Evolutionary conservation across 2,329 filamentous ascomycete genomes (phyloP), one percentile per base, ranked within the genome.

Genomic region (Dendryphion nanum): DNA sequence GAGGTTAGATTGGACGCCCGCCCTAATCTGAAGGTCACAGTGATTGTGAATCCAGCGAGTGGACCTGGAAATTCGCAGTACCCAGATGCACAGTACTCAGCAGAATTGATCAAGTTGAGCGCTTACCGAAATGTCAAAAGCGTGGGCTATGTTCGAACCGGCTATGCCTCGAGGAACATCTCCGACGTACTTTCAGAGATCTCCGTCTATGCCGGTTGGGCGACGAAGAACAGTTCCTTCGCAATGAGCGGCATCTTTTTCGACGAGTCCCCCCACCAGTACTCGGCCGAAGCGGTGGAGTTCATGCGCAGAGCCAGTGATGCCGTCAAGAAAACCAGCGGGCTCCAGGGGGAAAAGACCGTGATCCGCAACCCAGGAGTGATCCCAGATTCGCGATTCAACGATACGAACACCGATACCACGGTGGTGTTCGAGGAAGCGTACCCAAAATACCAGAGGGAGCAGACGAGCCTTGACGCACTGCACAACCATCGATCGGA

Each of bases 121-220:
- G 51, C 56, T n/a, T 60, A 68, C 45, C 52, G 67, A 41, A 78
- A 79, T 57, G 69, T 73, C 35, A 64, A 68, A 19, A 67, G 74
- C 32, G 55, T 79, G 37, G 72, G 68, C 8, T 76, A 75, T 52
- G 73, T 77, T 53, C 60, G 73, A 30, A 72, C 70, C 38, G 74
- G 70, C 21, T 79, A 76, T 53, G 63, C 59, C 16, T 57, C 24
- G 19, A 54, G 53, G 36, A 44, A 44, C 31, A 17, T 57, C 30
- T 47, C 43, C 34, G 44, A 37, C 29, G 50, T 48, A 35, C 44
- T 54, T 17, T 38, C 56, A 41, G 73, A 77, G 42, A 66, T 77
- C 32, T 62, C 64, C 35, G 61, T 58, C 4, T 76, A 75, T 41
- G 67, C 64, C 12, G 65, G 61, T 24, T 77, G 73, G 73, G 60